Conservation (phyloP, 2,329 filamentous ascomycete species). For the Niveomyces coronatus region DNA sequence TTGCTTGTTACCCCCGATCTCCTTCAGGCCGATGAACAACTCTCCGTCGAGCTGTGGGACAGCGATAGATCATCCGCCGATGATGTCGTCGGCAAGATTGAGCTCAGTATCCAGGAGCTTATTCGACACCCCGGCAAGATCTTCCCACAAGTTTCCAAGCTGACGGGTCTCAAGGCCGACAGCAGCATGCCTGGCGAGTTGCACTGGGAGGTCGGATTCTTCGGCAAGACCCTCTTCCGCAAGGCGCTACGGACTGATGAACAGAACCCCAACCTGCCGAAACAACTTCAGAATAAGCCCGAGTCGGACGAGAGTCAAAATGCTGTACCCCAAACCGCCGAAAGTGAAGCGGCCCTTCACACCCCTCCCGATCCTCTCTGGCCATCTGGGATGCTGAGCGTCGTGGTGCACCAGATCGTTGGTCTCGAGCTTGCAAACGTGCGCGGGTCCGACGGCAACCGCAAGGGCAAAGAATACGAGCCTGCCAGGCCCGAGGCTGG, state of each 20-base stretch:
- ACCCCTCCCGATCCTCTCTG: slow-evolving; percentile 94
- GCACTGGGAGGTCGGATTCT: slow-evolving; percentile 94
- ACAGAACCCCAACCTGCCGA: slow-evolving; percentile 67
- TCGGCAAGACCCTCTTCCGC: slow-evolving; percentile 81
- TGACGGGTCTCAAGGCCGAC: slow-evolving; percentile 72
- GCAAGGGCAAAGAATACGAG: slow-evolving; percentile 79
- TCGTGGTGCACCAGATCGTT: slow-evolving; percentile 90
- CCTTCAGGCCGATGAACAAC: slow-evolving; percentile 86
- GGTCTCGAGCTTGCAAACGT: slow-evolving; percentile 88
- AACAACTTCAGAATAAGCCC: slow-evolving; percentile 60
- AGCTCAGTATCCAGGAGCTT: slow-evolving; percentile 87
- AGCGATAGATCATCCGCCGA: slow-evolving; percentile 87
- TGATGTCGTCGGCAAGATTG: slow-evolving; percentile 90
- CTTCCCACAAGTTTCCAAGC: slow-evolving; percentile 78
- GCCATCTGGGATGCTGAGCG: slow-evolving; percentile 79
- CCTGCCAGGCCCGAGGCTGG: slow-evolving; percentile 74
- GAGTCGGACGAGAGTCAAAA: slow-evolving; percentile 76
- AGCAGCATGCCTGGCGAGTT: slow-evolving; percentile 87
- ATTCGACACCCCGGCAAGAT: slow-evolving; percentile 87
- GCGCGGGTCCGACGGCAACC: slow-evolving; percentile 71
- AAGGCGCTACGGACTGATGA: slow-evolving; percentile 78
- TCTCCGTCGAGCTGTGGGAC: slow-evolving; percentile 93
- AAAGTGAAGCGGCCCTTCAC: slow-evolving; percentile 77
- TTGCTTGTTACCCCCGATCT: slow-evolving; percentile 80
- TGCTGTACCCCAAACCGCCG: slow-evolving; percentile 56